These are phyloP conservation scores for Oenanthe sinensis DNA, from an alignment of 129 eudicot species.

Conservation along the genomic window DNA sequence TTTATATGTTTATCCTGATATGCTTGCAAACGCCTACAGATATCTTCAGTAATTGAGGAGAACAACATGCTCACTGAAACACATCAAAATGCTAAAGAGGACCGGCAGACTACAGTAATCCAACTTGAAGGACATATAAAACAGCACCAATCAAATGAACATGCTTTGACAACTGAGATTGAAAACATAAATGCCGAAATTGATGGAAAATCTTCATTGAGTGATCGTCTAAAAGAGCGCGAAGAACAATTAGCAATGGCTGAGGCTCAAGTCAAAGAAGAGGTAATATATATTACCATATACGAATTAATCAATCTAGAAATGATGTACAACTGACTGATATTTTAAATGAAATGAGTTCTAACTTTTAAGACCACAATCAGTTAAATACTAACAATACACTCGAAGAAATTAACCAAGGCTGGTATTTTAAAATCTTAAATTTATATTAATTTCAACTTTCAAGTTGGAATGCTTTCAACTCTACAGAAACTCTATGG, in stretches of 20 bases:
- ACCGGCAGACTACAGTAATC: slow-evolving; percentile 40
- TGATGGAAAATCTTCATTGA: too few relatives aligned
- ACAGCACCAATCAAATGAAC: slow-evolving; percentile 25
- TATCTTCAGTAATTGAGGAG: slow-evolving; percentile 72
- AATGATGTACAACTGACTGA: background rate
- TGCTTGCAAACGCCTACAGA: slow-evolving; percentile 26
- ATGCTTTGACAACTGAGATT: too few relatives aligned
- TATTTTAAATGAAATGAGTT: background rate
- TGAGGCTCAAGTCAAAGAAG: background rate
- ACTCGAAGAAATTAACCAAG: slow-evolving; percentile 18
- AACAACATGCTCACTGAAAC: slow-evolving; percentile 56
- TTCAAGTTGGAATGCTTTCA: background rate
- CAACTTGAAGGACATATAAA: slow-evolving; percentile 71
- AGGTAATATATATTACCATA: slow-evolving; percentile 14
- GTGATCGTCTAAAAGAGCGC: too few relatives aligned
- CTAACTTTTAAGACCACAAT: background rate
- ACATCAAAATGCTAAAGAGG: slow-evolving; percentile 44
- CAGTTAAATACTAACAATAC: background rate
- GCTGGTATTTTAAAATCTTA: background rate
- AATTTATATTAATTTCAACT: background rate
- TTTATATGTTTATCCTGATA: background rate
- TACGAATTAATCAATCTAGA: background rate
- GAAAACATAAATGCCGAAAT: too few relatives aligned
- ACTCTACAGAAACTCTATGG: too few relatives aligned
- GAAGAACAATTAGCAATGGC: too few relatives aligned